These are phyloP conservation scores for Mariannaea sp. DNA, from an alignment of 2,329 filamentous ascomycete genomes.

Conservation along the genomic window DNA sequence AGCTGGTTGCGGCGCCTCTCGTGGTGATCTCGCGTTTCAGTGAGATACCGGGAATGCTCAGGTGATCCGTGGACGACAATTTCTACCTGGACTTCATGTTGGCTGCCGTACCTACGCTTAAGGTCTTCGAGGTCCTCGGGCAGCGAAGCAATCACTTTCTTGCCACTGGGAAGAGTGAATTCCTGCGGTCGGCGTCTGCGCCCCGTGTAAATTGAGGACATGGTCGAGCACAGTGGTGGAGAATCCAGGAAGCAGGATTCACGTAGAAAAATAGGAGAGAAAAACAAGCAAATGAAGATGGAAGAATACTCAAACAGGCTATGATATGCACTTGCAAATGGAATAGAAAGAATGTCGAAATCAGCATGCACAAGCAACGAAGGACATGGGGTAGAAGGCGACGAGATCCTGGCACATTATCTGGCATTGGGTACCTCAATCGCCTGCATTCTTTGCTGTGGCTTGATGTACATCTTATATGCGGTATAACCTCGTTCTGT, in stretches of 20 bases:
- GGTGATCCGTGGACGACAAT: constrained; percentile 62
- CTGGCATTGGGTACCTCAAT: constrained; percentile 10
- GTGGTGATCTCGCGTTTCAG: constrained; percentile 58
- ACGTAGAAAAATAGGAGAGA: too few species aligned
- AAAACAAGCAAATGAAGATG: background rate
- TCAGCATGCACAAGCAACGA: constrained; percentile 14
- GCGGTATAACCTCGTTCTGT: constrained; percentile 10
- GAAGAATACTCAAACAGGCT: background rate
- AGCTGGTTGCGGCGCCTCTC: constrained; percentile 52
- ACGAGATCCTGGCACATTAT: constrained; percentile 19
- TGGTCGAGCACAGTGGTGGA: constrained; percentile 3
- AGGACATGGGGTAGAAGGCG: constrained; percentile 25
- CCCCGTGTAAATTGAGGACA: constrained; percentile 32
- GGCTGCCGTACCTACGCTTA: constrained; percentile 47
- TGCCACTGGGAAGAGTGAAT: constrained; percentile 60
- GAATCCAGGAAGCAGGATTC: too few species aligned
- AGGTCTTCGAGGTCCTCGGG: constrained; percentile 60
- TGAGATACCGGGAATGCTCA: constrained; percentile 53
- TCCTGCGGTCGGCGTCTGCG: constrained; percentile 52
- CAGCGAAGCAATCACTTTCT: constrained; percentile 59
- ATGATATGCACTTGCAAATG: constrained; percentile 2
- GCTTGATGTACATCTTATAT: background rate
- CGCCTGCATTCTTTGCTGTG: background rate
- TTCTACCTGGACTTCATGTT: constrained; percentile 51
- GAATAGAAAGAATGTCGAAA: background rate